Evolutionary conservation across 805 yeast species (phyloP), one percentile per base, ranked within the genome.

Genomic region (Ogataea corticis): DNA sequence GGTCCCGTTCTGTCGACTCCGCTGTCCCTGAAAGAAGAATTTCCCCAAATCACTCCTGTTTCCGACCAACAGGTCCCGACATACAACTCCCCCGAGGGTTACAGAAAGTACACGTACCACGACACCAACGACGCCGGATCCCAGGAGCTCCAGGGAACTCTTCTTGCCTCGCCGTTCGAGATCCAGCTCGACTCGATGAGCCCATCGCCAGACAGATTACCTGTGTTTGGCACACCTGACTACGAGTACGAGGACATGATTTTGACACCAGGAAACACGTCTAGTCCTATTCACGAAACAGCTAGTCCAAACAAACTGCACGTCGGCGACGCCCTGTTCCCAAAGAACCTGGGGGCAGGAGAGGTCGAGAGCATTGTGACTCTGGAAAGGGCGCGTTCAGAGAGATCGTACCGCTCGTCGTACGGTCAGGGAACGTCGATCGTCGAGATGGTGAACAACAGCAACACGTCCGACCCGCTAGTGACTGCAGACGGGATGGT

Each of bases 331-430:
- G 79, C 82, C 0, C 62, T 86, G 19, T 87, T 87, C 61, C 95
- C 95, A 0, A 85, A 82, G 58, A 76, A 80, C 2, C 67, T 87
- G 27, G 83, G 75, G 46, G 71, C 77, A 0, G 79, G 76, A 42
- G 95, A 87, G 57, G 86, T 87, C 10, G 87, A 83, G 52, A 82
- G 87, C 37, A 87, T 87, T 46, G 83, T 84, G 2, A 76, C 85
- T 7, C 59, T 87, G 35, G 95, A 87, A 61, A 72, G 91, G 48
- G 77, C 85, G 7, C 59, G 80, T 40, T 76, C 82, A 3, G 69
- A 76, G 67, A 74, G 77, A 56, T 82, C 89, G 0, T 45, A 34
- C 14, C 48, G 48, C 16, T 57, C 39, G 4, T 55, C 55, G 33
- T 38, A n/a, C n/a, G 41, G 52, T 2, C 42, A 51, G 14, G 52